Base-by-base conservation (phyloP, 345 rosid species). In the Arabis hirsuta region DNA sequence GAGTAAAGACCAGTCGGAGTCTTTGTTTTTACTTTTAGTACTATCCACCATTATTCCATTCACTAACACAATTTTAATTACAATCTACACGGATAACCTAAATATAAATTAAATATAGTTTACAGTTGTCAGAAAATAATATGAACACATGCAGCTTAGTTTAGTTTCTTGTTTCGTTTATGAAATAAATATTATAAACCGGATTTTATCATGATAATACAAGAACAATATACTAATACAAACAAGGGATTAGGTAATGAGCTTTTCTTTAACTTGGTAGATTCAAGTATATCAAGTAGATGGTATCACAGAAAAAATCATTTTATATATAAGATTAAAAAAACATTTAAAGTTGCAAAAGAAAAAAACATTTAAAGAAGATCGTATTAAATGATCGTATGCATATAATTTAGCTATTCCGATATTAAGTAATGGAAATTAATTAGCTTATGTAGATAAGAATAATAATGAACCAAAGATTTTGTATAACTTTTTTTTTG, bases 21-120 rank as follows among this genome's bases (percentile, higher is more conserved):
- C 66, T 73, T 55, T 73, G 51, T 73, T 63, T 59, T 61, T 29
- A 16, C 31, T 38, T 36, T 27, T 26, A 13, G n/a, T n/a, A n/a
- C 4, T 53, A 53, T 42, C 43, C 38, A 53, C 36, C 9, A 44
- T 9, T 29, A 44, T 9, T 29, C 24, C 8, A 16, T 31, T 16
- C 16, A 20, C 14, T 8, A 24, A 42, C 51, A 7, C 36, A 32
- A 8, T n/a, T 29, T 55, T 32, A 7, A 32, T 32, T 54, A 41
- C 6, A 3, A 38, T 24, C 20, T 14, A 14, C 51, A 66, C 29
- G 19, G 14, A 26, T 39, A 24, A 52, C 46, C 39, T 50, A 44
- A 38, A 38, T 20, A 6, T 11, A 20, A 4, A 4, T 34, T 56
- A 12, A 7, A n/a, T 4, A 44, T 55, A 2, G 32, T 9, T 32